A percentile compares a stretch with the other conserved stretches of the same genome.
phyloP scores from a whole-genome alignment of 2,329 filamentous ascomycete species.

The Neopestalotiopsis sp. region DNA sequence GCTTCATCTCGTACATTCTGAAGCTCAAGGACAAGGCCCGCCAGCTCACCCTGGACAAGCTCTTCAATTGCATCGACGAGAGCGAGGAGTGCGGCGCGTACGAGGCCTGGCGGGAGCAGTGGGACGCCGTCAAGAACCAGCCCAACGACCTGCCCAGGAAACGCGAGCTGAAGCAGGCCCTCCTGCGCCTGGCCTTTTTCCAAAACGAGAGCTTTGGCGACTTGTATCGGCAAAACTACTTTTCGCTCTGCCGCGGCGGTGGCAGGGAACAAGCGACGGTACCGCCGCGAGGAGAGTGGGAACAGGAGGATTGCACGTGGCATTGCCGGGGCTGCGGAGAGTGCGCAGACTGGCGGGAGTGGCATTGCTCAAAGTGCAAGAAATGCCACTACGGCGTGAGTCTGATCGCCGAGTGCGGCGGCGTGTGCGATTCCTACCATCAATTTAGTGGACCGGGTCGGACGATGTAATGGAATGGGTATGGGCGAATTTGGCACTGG shows the following conservation, averaged over 20 bases:
- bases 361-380: constrained; percentile 8
- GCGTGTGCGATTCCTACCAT: constrained; percentile 1
- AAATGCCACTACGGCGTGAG: background rate
- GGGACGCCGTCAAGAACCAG: background rate
- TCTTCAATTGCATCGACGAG: background rate
- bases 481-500: background rate
- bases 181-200: constrained; percentile 3
- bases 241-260: background rate
- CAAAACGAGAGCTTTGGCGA: background rate
- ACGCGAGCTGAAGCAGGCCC: background rate
- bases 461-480: background rate
- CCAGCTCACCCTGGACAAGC: background rate
- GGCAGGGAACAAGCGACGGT: background rate
- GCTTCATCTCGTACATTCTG: background rate
- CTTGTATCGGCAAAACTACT: background rate
- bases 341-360: background rate
- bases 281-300: background rate
- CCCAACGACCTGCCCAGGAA: background rate
- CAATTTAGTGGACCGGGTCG: constrained; percentile 4
- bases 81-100: background rate
- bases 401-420: background rate
- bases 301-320: background rate
- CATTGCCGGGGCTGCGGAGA: background rate
- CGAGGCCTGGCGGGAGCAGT: background rate
- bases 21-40: background rate